Percentiles rank a stretch among this genome's conserved stretches.
These are phyloP conservation scores for Cladosporium sp. DNA, from an alignment of 2,329 filamentous ascomycete genomes.

Conservation along the genomic window DNA sequence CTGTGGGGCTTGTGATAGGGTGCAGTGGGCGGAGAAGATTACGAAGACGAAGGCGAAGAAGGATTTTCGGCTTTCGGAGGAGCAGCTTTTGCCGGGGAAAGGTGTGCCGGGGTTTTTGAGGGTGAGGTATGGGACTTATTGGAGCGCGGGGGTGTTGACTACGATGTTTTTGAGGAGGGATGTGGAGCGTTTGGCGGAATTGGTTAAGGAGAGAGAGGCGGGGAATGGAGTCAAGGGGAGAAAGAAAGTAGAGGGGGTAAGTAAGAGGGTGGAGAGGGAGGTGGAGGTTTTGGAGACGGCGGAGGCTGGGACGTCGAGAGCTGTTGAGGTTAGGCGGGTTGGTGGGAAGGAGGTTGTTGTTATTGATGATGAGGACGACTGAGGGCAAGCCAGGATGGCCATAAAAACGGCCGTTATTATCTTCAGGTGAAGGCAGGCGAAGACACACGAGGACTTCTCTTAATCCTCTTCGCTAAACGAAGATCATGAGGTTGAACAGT, in stretches of 20 bases:
- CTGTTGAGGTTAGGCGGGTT: not conserved
- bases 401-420: too few species aligned
- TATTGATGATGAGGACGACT: not conserved
- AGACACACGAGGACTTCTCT: too few species aligned
- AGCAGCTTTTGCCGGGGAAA: slow-evolving; percentile 21
- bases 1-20: slow-evolving; percentile 26
- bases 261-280: not conserved
- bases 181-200: slow-evolving; percentile 20
- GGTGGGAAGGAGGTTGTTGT: not conserved
- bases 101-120: not conserved
- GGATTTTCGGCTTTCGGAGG: slow-evolving; percentile 20
- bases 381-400: too few species aligned
- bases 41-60: slow-evolving; percentile 26
- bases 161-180: slow-evolving; percentile 27
- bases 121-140: slow-evolving; percentile 25
- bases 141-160: slow-evolving; percentile 17
- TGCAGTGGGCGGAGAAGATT: slow-evolving; percentile 29
- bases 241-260: slow-evolving; percentile 12
- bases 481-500: too few species aligned
- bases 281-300: not conserved
- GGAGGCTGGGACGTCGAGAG: not conserved
- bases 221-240: slow-evolving; percentile 11
- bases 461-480: too few species aligned
- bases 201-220: slow-evolving; percentile 13
- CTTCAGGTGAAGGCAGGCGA: too few species aligned